phyloP scores from a whole-genome alignment of 2,329 filamentous ascomycete genomes.

The Penicillium expansum region DNA sequence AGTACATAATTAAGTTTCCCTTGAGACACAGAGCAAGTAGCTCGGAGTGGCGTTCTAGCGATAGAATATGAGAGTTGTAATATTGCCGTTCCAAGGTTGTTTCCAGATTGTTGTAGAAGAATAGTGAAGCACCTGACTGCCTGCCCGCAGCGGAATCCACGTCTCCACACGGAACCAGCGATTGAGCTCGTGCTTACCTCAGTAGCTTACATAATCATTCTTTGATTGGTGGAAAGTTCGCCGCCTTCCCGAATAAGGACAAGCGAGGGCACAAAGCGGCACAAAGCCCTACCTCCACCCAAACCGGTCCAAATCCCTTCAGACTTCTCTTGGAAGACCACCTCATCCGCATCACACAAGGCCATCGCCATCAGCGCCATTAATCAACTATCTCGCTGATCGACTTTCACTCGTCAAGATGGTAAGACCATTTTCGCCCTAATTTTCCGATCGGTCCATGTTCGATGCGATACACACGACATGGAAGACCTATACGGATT shows the following conservation, averaged over 20 bases:
- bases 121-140: constrained; percentile 6
- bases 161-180: constrained; percentile 2
- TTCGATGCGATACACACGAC: constrained; percentile 6
- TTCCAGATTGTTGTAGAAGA: constrained; percentile 1
- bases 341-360: constrained; percentile 37
- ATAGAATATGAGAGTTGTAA: constrained; percentile 11
- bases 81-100: not conserved
- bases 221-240: constrained; percentile 19
- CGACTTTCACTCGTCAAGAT: constrained; percentile 45
- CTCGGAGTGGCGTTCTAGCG: constrained; percentile 6
- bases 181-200: constrained; percentile 5
- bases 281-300: constrained; percentile 27
- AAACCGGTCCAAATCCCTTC: constrained; percentile 36
- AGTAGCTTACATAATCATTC: not conserved
- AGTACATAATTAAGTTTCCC: constrained; percentile 11
- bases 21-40: not conserved
- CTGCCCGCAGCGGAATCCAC: constrained; percentile 2
- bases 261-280: constrained; percentile 41
- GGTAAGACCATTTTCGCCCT: constrained; percentile 32
- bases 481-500: not conserved
- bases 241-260: constrained; percentile 25
- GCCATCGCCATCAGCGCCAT: constrained; percentile 44
- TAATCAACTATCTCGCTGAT: constrained; percentile 43
- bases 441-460: constrained; percentile 4
- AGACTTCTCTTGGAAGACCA: constrained; percentile 36